These are phyloP conservation scores for Lactarius deliciosus DNA, from an alignment of 768 basidiomycete genomes.

Conservation along the genomic window DNA sequence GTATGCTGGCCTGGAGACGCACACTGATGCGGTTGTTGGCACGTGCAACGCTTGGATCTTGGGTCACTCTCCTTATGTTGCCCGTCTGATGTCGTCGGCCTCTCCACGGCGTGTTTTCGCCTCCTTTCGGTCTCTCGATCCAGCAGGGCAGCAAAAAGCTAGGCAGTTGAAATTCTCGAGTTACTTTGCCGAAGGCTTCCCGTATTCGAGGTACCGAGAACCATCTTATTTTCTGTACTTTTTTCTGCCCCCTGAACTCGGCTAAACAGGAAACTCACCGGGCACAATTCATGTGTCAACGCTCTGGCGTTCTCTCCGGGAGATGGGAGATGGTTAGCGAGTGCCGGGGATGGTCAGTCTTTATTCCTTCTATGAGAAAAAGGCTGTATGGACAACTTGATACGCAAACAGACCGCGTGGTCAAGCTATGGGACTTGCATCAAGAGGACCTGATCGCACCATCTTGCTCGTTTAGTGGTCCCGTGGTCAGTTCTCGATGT, in stretches of 20 bases:
- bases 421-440: constrained; percentile 41
- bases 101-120: constrained; percentile 6
- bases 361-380: neutral
- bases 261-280: constrained; percentile 35
- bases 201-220: constrained; percentile 18
- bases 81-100: constrained; percentile 19
- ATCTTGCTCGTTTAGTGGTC: constrained; percentile 34
- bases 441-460: constrained; percentile 35
- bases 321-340: constrained; percentile 41
- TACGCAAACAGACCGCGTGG: constrained; percentile 33
- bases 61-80: constrained; percentile 8
- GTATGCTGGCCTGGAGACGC: neutral
- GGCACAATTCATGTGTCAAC: constrained; percentile 42
- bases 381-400: neutral
- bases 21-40: neutral
- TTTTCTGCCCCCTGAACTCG: neutral
- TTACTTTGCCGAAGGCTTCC: constrained; percentile 18
- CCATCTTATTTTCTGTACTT: neutral
- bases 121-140: constrained; percentile 6
- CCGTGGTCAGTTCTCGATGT: constrained; percentile 30
- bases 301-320: constrained; percentile 38
- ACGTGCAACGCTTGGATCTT: neutral
- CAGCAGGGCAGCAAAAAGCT: constrained; percentile 10
- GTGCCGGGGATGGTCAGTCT: constrained; percentile 40
- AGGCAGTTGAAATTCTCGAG: constrained; percentile 14